These are phyloP conservation scores for Naegleria gruberi DNA, from an alignment of 208 protist genomes.

Conservation along the genomic window DNA sequence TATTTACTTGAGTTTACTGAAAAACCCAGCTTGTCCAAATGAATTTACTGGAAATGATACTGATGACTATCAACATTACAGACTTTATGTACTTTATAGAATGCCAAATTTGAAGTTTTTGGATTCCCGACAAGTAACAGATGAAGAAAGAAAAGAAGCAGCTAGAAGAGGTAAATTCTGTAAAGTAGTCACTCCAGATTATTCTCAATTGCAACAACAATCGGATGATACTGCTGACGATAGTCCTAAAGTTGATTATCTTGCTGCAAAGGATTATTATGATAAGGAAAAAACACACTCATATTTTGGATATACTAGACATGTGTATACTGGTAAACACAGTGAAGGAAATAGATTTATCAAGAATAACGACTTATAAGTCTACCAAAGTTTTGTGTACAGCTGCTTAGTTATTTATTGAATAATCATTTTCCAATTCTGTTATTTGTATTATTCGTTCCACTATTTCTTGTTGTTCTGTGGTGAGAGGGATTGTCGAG, in stretches of 20 bases:
- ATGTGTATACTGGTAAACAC: conserved; percentile 42
- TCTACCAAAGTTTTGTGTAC: background rate
- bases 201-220: background rate
- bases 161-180: conserved; percentile 23
- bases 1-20: conserved; percentile 38
- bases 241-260: background rate
- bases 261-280: background rate
- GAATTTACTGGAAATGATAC: conserved; percentile 38
- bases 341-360: conserved; percentile 49
- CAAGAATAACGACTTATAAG: conserved; percentile 39
- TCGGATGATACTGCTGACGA: background rate
- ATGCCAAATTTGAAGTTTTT: conserved; percentile 34
- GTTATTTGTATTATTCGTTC: background rate
- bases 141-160: conserved; percentile 36
- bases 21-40: conserved; percentile 43
- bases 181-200: conserved; percentile 14
- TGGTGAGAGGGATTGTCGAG: background rate
- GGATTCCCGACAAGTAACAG: conserved; percentile 30
- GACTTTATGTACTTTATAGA: conserved; percentile 36
- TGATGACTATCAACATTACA: conserved; percentile 40
- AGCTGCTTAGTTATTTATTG: background rate
- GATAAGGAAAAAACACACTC: conserved; percentile 13
- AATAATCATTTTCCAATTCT: background rate
- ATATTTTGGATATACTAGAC: conserved; percentile 15
- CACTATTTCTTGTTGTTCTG: background rate